Base-by-base conservation (phyloP, 208 protist genomes). In the Perkinsela sp. region DNA sequence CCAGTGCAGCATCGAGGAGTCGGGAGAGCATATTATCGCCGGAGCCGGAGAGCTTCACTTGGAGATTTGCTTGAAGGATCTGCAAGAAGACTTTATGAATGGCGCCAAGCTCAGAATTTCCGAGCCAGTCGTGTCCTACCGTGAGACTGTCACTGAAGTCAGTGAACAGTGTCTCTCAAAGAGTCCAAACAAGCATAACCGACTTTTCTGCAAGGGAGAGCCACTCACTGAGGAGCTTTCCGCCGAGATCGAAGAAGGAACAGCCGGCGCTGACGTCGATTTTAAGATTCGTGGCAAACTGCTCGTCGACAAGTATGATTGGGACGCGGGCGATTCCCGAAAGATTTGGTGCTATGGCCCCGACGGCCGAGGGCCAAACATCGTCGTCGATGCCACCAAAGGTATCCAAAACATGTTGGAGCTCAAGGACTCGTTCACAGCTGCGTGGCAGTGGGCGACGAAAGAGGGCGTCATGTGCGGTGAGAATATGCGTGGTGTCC, bases 41-140 rank as follows among this genome's bases (percentile, higher is more conserved):
- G 94, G 94, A 83, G 95, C 93, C 66, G 96, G 96, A 81, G 97
- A 99, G 84, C 89, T 99, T 30, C 96, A 99, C 76, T 82, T 99
- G 69, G 95, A 98, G 79, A 98, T 98, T 74, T 98, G 95, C 84
- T 75, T 99, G 66, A 98, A 98, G 81, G 97, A 98, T 90, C 85
- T 99, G 0, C 81, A 86, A 77, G 93, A 98, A 67, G 94, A 98
- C 71, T 97, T 90, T 74, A 92, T 90, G 81, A 86, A 88, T 70
- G 83, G 83, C 30, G 85, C 92, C 57, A 82, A 86, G 66, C 78
- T 99, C 71, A 92, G 80, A 68, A 92, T 93, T 68, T 95, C 93
- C 31, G 90, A 97, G 72, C 81, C 81, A 66, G 93, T 99, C 40
- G 95, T 98, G 67, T 96, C 93, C 30, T 99, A 94, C 89, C 85